These are phyloP conservation scores for Vitellaria paradoxa DNA, from an alignment of 179 eudicot genomes.

Conservation along the genomic window DNA sequence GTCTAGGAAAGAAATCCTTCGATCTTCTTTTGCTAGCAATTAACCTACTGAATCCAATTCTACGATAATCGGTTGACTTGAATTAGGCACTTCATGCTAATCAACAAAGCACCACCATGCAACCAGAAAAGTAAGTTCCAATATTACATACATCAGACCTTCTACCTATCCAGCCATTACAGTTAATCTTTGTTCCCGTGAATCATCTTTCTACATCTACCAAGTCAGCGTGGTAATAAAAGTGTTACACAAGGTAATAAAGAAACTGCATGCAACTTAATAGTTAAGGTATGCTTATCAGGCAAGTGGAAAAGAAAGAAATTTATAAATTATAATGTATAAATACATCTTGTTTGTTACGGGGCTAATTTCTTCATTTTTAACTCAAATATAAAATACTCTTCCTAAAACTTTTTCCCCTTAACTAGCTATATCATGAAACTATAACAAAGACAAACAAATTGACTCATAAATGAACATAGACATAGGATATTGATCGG, in stretches of 20 bases:
- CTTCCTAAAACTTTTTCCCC: background rate
- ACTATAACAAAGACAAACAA: background rate
- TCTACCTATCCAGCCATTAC: background rate
- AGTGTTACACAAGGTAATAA: background rate
- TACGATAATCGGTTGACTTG: background rate
- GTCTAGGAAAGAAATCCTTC: background rate
- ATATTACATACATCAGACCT: background rate
- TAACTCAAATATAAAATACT: background rate
- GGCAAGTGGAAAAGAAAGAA: background rate
- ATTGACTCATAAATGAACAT: background rate
- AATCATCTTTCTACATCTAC: background rate
- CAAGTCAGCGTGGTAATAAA: background rate
- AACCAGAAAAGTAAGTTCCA: background rate
- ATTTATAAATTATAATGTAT: background rate
- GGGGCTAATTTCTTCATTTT: background rate
- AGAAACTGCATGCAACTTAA: background rate
- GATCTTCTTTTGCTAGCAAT: slow-evolving; percentile 3
- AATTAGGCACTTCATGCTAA: background rate
- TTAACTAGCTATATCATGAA: background rate
- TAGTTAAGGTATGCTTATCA: background rate
- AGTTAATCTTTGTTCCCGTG: background rate
- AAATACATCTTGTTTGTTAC: background rate
- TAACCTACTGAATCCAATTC: background rate
- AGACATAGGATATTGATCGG: background rate
- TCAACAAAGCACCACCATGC: background rate